Evolutionary conservation across 495 filamentous ascomycete species (phyloP).

Genomic region (Mytilinidion resinicola): DNA sequence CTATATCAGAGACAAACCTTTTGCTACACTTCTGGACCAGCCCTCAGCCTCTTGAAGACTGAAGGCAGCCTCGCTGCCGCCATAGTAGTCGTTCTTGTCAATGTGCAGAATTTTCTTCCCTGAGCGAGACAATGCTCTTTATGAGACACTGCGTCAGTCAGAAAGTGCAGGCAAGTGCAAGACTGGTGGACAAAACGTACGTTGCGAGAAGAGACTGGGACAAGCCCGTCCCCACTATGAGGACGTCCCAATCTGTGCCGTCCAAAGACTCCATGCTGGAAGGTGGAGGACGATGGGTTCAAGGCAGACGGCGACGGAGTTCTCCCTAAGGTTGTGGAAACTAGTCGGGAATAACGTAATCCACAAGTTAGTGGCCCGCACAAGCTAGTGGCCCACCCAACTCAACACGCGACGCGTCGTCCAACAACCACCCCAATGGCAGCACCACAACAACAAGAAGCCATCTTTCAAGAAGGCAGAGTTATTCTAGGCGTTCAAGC

Average conservation of each 20-base stretch:
- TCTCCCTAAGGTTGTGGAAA: not conserved
- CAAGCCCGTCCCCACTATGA: constrained; percentile 84
- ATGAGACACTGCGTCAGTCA: constrained; percentile 59
- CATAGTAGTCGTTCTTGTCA: constrained; percentile 84
- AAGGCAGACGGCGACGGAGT: constrained; percentile 10
- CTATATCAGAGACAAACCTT: constrained; percentile 34
- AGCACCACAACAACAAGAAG: too few relatives aligned
- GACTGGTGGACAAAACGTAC: constrained; percentile 49
- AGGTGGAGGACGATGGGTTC: constrained; percentile 25
- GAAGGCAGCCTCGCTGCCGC: constrained; percentile 77
- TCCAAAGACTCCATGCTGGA: constrained; percentile 68
- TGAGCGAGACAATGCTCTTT: constrained; percentile 86
- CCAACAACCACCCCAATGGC: too few relatives aligned
- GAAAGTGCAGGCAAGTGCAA: constrained; percentile 35
- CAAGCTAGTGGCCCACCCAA: not conserved
- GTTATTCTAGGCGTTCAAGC: too few relatives aligned
- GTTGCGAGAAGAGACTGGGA: constrained; percentile 86
- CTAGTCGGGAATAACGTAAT: not conserved
- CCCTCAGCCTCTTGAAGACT: constrained; percentile 73
- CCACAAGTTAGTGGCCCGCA: constrained; percentile 8
- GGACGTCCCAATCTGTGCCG: constrained; percentile 82
- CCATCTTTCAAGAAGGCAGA: too few relatives aligned
- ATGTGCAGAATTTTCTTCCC: constrained; percentile 87
- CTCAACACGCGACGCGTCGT: too few relatives aligned
- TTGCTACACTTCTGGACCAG: constrained; percentile 56